Base-by-base conservation (phyloP, 495 filamentous ascomycete species). In the Xylaria telfairii region DNA sequence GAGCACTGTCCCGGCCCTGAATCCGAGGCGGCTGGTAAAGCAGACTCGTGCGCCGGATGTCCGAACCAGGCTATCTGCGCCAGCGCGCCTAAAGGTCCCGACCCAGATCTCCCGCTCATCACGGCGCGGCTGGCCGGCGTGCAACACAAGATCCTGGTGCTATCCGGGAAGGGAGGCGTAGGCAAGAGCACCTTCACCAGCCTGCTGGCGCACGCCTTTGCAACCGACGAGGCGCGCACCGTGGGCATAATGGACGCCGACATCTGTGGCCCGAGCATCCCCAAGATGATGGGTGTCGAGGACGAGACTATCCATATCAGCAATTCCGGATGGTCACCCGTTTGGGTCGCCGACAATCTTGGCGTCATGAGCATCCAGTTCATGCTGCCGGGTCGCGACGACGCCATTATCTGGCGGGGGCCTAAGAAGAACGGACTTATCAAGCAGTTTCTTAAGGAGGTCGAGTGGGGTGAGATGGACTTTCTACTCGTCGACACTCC, bases 341-440 rank as follows among this genome's bases (percentile, higher is more conserved):
- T 97, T 2, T 98, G 95, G 92, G 95, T 96, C 3, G 85, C 88
- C 56, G 96, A 97, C 67, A 98, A 97, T 72, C 83, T 99, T 46
- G 91, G 90, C 1, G 93, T 95, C 41, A 99, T 98, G 96, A 94
- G 91, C 65, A 91, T 99, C 72, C 96, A 98, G 80, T 98, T 98
- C 78, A 96, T 99, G 95, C 84, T 99, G 42, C 96, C 96, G 0
- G 92, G 92, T 68, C 84, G 92, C 5, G 96, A 98, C 75, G 93
- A 96, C 71, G 96, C 96, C 4, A 90, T 98, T 15, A 98, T 99
- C 69, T 99, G 96, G 96, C 86, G 95, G 34, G 96, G 96, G 0
- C 92, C 96, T 5, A 99, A 98, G 86, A 99, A 98, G 87, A 99
- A 97, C 75, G 96, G 96, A 1, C 79, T 99, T 68, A 98, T 99